These are phyloP conservation scores for Melampsora larici-populina DNA, from an alignment of 1,284 basidiomycete genomes.

Conservation along the genomic window DNA sequence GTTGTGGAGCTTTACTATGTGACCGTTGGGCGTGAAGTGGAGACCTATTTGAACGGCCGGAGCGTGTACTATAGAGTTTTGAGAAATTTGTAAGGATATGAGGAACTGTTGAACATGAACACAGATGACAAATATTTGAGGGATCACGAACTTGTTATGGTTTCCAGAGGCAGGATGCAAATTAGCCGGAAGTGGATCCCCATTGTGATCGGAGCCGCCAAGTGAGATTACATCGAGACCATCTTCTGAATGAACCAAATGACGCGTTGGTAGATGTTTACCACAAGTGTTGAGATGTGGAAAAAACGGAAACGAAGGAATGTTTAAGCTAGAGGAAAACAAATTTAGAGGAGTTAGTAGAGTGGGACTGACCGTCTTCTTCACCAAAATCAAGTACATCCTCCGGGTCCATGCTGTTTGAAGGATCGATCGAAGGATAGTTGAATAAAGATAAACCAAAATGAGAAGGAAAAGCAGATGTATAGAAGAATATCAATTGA, in stretches of 20 bases:
- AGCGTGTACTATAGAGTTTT: not conserved
- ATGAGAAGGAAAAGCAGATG: too few relatives aligned
- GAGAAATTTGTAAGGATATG: too few relatives aligned
- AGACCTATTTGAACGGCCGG: not conserved
- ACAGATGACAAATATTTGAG: too few relatives aligned
- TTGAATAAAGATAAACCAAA: too few relatives aligned
- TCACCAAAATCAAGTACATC: constrained; percentile 43
- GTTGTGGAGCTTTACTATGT: not conserved
- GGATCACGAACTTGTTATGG: too few relatives aligned
- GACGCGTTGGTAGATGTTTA: not conserved
- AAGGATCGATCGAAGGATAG: not conserved
- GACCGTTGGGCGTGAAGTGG: not conserved
- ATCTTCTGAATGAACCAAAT: constrained; percentile 27
- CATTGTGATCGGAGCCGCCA: constrained; percentile 43
- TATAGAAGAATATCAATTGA: too few relatives aligned
- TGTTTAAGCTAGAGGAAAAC: not conserved
- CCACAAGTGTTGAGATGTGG: not conserved
- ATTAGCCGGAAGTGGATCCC: constrained; percentile 5
- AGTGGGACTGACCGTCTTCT: constrained; percentile 22
- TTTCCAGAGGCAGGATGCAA: too few relatives aligned
- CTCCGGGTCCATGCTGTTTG: constrained; percentile 38
- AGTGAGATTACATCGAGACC: constrained; percentile 41
- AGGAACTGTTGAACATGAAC: too few relatives aligned
- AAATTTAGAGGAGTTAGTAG: not conserved
- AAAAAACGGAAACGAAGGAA: not conserved